Conservation (phyloP, 257 asterid genomes). For the Salvia splendens region DNA sequence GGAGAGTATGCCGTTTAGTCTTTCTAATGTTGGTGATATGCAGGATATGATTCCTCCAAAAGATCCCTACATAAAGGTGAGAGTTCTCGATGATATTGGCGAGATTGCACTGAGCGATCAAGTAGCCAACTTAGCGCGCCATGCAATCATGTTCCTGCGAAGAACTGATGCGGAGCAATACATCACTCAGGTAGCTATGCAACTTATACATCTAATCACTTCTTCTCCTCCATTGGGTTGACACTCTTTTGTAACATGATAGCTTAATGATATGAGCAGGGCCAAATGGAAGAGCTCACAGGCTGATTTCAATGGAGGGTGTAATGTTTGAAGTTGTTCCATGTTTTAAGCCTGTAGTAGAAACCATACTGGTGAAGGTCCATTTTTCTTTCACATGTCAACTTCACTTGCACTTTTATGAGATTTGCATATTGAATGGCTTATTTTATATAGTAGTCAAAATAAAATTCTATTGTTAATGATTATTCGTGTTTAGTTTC, state of each 20-base stretch:
- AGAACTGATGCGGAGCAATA: slow-evolving; percentile 93
- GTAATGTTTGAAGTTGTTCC: background rate
- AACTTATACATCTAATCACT: background rate
- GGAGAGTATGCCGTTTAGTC: background rate
- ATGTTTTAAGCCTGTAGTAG: background rate
- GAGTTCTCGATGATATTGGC: slow-evolving; percentile 89
- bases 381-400: background rate
- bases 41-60: slow-evolving; percentile 97
- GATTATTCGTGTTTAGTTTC: too few relatives aligned
- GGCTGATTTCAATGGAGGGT: slow-evolving; percentile 38
- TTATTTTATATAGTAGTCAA: too few relatives aligned
- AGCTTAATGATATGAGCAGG: slow-evolving; percentile 44
- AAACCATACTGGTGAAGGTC: background rate
- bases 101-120: slow-evolving; percentile 76
- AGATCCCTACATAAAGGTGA: slow-evolving; percentile 90
- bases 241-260: slow-evolving; percentile 10
- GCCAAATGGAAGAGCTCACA: slow-evolving; percentile 88
- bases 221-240: slow-evolving; percentile 1
- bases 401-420: background rate
- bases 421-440: background rate
- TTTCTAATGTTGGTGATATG: slow-evolving; percentile 7
- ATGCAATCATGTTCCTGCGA: slow-evolving; percentile 85
- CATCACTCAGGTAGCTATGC: slow-evolving; percentile 63
- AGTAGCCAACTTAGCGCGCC: slow-evolving; percentile 68
- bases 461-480: too few relatives aligned